Percentiles rank a stretch among this genome's conserved stretches.
phyloP scores from a whole-genome alignment of 345 rosid genomes.

The Syzygium aromaticum region DNA sequence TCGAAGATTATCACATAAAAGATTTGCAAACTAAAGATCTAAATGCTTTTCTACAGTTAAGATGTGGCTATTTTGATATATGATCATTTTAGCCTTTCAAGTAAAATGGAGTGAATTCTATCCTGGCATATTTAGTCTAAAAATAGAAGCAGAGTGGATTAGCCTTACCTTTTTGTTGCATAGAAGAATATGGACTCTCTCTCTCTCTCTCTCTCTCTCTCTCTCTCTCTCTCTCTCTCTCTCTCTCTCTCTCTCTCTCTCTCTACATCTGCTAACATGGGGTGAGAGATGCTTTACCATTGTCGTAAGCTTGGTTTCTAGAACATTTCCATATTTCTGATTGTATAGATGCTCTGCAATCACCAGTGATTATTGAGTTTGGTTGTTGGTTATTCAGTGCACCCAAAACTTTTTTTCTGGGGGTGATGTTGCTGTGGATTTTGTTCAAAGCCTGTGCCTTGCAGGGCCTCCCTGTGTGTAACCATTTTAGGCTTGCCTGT shows the following conservation, averaged over 20 bases:
- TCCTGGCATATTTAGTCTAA: background rate
- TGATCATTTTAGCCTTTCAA: background rate
- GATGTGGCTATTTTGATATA: background rate
- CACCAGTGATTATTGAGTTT: background rate
- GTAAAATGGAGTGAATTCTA: background rate
- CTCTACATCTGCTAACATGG: background rate
- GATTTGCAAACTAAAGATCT: background rate
- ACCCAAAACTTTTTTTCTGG: conserved; percentile 30
- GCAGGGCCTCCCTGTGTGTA: conserved; percentile 45
- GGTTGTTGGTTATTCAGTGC: conserved; percentile 31
- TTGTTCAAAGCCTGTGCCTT: conserved; percentile 38
- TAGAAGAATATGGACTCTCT: background rate
- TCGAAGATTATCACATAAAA: background rate
- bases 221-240: background rate
- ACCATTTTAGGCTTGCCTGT: conserved; percentile 81
- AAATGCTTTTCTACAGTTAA: background rate
- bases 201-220: conserved; percentile 1
- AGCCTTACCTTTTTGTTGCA: background rate
- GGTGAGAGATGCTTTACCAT: background rate
- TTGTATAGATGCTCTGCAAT: background rate
- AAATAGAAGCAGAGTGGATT: background rate
- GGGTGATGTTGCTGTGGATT: conserved; percentile 42
- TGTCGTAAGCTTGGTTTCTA: background rate
- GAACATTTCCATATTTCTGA: background rate
- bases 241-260: background rate